A percentile compares a stretch with the other conserved stretches of the same genome.
Conservation (phyloP, 805 yeast genomes). For the Hanseniaspora mollemarum region DNA sequence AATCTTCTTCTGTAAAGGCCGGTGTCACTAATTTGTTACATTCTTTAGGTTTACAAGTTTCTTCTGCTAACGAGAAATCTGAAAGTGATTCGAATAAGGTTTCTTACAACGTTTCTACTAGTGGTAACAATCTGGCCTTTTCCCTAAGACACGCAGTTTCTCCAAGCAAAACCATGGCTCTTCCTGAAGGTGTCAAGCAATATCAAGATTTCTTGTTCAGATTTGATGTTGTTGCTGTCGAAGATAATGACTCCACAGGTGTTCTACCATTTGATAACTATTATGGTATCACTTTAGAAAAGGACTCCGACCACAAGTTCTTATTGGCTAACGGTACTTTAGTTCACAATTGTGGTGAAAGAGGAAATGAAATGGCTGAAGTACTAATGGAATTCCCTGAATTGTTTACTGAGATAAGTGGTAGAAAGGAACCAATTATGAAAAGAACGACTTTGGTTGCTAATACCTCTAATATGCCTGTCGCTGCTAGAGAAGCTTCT, state of each 20-base stretch:
- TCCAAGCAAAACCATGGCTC: slow-evolving; percentile 17
- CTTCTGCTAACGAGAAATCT: slow-evolving; percentile 26
- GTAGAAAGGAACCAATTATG: slow-evolving; percentile 97
- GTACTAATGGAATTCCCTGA: slow-evolving; percentile 99
- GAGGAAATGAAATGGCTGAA: slow-evolving; percentile 99
- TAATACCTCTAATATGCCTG: slow-evolving; percentile 98
- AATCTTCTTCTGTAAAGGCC: slow-evolving; percentile 28
- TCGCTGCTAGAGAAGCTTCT: slow-evolving; percentile 99
- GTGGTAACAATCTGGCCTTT: slow-evolving; percentile 24
- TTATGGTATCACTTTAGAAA: slow-evolving; percentile 35
- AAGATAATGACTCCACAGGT: slow-evolving; percentile 12
- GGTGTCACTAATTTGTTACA: slow-evolving; percentile 34
- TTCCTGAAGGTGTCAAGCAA: slow-evolving; percentile 13
- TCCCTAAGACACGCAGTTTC: slow-evolving; percentile 26
- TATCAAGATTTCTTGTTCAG: slow-evolving; percentile 16
- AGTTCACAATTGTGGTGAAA: slow-evolving; percentile 58
- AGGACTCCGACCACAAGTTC: slow-evolving; percentile 35
- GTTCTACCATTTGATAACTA: slow-evolving; percentile 26
- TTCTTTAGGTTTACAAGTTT: slow-evolving; percentile 35
- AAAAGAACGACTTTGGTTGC: slow-evolving; percentile 98
- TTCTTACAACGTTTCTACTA: slow-evolving; percentile 20
- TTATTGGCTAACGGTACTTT: slow-evolving; percentile 32
- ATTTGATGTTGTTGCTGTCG: slow-evolving; percentile 1
- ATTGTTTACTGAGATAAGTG: slow-evolving; percentile 77
- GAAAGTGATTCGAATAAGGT: slow-evolving; percentile 18